phyloP scores from a whole-genome alignment of 371 early-diverging fungal species.

The Lichtheimia ramosa region DNA sequence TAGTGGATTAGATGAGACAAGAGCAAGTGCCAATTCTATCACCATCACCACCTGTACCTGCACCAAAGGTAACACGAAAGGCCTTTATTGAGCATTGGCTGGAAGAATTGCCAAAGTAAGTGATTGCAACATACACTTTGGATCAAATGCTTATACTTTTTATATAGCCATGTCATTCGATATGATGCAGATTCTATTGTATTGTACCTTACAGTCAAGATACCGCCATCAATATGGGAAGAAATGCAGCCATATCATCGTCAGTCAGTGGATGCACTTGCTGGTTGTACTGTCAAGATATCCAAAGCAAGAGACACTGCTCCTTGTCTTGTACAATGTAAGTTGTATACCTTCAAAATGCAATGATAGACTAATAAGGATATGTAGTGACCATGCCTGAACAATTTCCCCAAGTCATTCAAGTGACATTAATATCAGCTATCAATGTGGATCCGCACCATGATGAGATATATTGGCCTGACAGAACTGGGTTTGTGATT shows the following conservation, averaged over 20 bases:
- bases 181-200: neutral
- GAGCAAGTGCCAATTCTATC: neutral
- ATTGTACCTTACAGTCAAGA: neutral
- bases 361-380: neutral
- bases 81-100: neutral
- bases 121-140: neutral
- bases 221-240: neutral
- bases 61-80: neutral
- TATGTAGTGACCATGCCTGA: neutral
- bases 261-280: neutral
- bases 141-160: neutral
- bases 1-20: no score
- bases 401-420: neutral
- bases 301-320: slow-evolving; percentile 1
- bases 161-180: neutral
- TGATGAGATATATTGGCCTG: neutral
- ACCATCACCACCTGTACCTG: neutral
- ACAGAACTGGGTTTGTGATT: neutral
- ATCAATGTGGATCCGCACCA: neutral
- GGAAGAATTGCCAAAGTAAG: neutral
- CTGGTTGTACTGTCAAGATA: neutral
- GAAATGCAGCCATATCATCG: neutral
- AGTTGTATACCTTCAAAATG: neutral
- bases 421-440: neutral
- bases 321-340: neutral